A percentile compares a stretch with the other conserved stretches of the same genome.
phyloP scores from a whole-genome alignment of 441 rosid species.

The Theobroma grandiflorum region DNA sequence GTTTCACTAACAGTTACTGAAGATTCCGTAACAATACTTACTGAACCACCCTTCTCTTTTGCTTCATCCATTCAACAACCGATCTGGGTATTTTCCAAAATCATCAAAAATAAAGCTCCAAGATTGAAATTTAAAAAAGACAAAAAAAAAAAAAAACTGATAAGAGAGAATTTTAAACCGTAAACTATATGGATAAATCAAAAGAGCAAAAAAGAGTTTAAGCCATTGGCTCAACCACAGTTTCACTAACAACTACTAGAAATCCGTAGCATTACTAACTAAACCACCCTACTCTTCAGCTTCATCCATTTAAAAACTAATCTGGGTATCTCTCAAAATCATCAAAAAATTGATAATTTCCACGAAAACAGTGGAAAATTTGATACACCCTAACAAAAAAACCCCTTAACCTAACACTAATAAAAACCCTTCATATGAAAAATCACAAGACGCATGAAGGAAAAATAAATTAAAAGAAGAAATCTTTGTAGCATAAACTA shows the following conservation, averaged over 20 bases:
- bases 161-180: constrained; percentile 15
- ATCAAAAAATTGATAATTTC: constrained; percentile 24
- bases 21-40: constrained; percentile 38
- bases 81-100: constrained; percentile 41
- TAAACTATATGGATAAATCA: neutral
- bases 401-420: constrained; percentile 2
- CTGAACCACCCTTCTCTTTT: constrained; percentile 39
- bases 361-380: neutral
- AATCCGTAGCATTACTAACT: neutral
- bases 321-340: constrained; percentile 38
- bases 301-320: constrained; percentile 50
- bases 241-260: constrained; percentile 24
- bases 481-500: constrained; percentile 6
- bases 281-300: neutral
- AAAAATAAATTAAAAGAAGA: constrained; percentile 9
- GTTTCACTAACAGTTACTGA: constrained; percentile 41
- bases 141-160: neutral
- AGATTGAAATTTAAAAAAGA: constrained; percentile 6
- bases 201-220: neutral
- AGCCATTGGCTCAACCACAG: constrained; percentile 36
- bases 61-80: constrained; percentile 53
- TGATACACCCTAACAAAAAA: constrained; percentile 45
- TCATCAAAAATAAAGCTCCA: constrained; percentile 24
- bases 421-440: neutral
- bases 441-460: constrained; percentile 12